A percentile compares a stretch with the other conserved stretches of the same genome.
Evolutionary conservation across 2,329 filamentous ascomycete genomes (phyloP).

Genomic region (Niveomyces coronatus): DNA sequence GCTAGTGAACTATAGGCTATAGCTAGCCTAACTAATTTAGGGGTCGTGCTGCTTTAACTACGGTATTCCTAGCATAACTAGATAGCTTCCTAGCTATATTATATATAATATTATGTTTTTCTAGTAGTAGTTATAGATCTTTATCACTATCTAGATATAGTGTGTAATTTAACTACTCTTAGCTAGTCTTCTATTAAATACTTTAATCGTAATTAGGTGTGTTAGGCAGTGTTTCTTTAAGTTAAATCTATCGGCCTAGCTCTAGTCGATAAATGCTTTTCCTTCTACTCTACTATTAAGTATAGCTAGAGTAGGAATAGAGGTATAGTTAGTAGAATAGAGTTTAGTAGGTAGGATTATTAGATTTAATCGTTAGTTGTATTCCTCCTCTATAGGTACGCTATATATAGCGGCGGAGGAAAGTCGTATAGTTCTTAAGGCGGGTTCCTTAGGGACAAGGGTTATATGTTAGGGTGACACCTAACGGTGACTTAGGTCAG

Average conservation of each 20-base stretch:
- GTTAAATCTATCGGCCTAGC: neutral
- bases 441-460: neutral
- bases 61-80: neutral
- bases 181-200: neutral
- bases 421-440: neutral
- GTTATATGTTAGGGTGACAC: neutral
- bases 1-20: neutral
- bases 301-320: neutral
- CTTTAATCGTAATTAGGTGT: neutral
- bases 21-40: neutral
- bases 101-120: neutral
- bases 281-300: neutral
- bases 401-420: neutral
- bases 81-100: neutral
- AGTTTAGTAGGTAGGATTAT: constrained; percentile 2
- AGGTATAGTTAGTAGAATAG: neutral
- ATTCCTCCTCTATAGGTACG: neutral
- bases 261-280: neutral
- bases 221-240: neutral
- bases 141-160: neutral
- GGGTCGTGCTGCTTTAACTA: neutral
- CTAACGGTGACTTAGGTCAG: neutral
- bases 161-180: neutral
- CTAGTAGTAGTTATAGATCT: neutral
- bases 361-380: neutral